phyloP scores from a whole-genome alignment of 805 yeast genomes.

The Nakazawaea pomicola region DNA sequence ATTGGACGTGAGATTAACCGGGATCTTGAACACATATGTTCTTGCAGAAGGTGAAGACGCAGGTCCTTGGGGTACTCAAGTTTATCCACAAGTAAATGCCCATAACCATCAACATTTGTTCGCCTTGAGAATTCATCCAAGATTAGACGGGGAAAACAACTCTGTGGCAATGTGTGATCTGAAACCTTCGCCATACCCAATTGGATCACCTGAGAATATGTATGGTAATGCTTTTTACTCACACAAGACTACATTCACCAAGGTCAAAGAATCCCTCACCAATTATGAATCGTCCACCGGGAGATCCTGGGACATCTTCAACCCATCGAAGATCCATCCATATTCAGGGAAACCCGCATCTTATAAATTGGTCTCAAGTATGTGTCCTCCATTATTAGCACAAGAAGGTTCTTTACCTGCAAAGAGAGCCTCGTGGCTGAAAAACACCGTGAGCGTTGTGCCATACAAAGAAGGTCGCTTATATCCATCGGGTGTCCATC shows the following conservation, averaged over 20 bases:
- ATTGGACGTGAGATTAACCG: slow-evolving; percentile 63
- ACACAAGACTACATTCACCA: slow-evolving; percentile 49
- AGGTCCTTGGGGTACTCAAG: slow-evolving; percentile 65
- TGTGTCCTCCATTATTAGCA: slow-evolving; percentile 57
- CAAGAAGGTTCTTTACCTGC: slow-evolving; percentile 58
- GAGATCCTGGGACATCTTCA: slow-evolving; percentile 62
- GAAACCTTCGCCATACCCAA: slow-evolving; percentile 41
- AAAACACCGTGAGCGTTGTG: slow-evolving; percentile 52
- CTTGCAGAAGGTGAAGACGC: slow-evolving; percentile 49
- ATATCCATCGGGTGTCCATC: slow-evolving; percentile 64
- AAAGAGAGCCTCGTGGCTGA: slow-evolving; percentile 69
- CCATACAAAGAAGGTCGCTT: slow-evolving; percentile 60
- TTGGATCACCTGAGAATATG: slow-evolving; percentile 51
- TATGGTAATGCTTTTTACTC: slow-evolving; percentile 63
- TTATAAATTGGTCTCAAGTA: slow-evolving; percentile 60
- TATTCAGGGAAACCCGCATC: slow-evolving; percentile 61
- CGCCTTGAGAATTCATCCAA: slow-evolving; percentile 60
- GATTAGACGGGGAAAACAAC: slow-evolving; percentile 62
- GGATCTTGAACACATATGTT: slow-evolving; percentile 60
- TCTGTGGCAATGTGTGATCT: slow-evolving; percentile 60
- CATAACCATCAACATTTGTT: slow-evolving; percentile 73
- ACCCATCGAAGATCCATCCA: slow-evolving; percentile 51
- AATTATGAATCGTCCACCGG: slow-evolving; percentile 47
- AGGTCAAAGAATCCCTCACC: slow-evolving; percentile 51
- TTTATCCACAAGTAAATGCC: slow-evolving; percentile 64